These are phyloP conservation scores for Castanopsis chinensis DNA, from an alignment of 306 rosid genomes.

Conservation along the genomic window DNA sequence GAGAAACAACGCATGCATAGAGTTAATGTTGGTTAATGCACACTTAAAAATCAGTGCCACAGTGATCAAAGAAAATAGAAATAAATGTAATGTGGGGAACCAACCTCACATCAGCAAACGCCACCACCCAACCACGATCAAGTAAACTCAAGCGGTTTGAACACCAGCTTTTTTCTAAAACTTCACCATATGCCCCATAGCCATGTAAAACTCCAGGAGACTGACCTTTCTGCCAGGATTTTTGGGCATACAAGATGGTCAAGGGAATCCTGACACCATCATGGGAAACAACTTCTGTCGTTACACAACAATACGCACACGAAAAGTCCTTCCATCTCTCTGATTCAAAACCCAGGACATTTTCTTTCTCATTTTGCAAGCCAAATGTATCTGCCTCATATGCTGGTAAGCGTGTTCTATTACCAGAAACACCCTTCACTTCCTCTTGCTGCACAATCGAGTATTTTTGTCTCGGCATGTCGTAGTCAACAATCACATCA, in stretches of 20 bases:
- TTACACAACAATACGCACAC: slow-evolving; percentile 54
- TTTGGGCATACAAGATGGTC: slow-evolving; percentile 70
- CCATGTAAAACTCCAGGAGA: slow-evolving; percentile 83
- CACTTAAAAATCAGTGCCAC: no score
- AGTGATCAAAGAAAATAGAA: no score
- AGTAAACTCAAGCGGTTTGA: slow-evolving; percentile 78
- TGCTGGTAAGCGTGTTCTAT: slow-evolving; percentile 24
- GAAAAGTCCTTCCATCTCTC: slow-evolving; percentile 70
- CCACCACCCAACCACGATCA: slow-evolving; percentile 92
- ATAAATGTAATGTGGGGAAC: slow-evolving; percentile 10
- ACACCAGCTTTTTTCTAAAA: slow-evolving; percentile 81
- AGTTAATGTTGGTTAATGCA: no score
- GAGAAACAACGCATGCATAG: no score
- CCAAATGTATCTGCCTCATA: not conserved
- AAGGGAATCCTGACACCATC: slow-evolving; percentile 72
- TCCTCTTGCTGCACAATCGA: slow-evolving; percentile 83
- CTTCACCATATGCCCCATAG: slow-evolving; percentile 95
- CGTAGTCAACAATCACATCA: slow-evolving; percentile 81
- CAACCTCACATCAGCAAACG: slow-evolving; percentile 92
- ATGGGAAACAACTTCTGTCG: slow-evolving; percentile 66
- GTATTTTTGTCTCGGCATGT: slow-evolving; percentile 65
- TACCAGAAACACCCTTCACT: slow-evolving; percentile 47
- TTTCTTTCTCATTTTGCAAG: slow-evolving; percentile 22
- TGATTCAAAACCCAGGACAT: slow-evolving; percentile 28
- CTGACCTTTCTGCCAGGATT: slow-evolving; percentile 56